Evolutionary conservation across 2,329 filamentous ascomycete species (phyloP).

Genomic region (Leptographium radiaticola): DNA sequence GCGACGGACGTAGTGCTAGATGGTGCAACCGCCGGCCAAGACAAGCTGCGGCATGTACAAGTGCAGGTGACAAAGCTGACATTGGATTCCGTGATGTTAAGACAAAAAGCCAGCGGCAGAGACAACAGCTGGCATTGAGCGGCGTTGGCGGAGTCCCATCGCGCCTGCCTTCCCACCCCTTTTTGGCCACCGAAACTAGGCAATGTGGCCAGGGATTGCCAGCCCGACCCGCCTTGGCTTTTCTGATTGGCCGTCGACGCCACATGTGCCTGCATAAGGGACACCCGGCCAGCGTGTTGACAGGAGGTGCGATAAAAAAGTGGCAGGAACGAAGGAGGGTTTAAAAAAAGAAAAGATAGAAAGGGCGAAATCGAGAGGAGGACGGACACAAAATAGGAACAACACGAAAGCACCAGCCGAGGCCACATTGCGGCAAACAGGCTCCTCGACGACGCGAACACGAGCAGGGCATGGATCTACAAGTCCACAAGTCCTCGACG

Average conservation of each 20-base stretch:
- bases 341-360: background rate
- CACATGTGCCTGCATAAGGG: slow-evolving; percentile 12
- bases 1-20: no score
- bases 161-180: background rate
- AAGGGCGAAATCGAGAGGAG: background rate
- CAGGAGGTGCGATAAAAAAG: background rate
- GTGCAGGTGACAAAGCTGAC: no score
- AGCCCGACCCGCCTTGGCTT: slow-evolving; percentile 3
- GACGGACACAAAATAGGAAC: background rate
- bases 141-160: background rate
- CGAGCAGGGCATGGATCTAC: background rate
- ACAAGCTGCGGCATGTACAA: no score
- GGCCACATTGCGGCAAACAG: background rate
- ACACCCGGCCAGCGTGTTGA: slow-evolving; percentile 1
- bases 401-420: background rate
- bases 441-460: background rate
- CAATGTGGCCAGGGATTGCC: slow-evolving; percentile 4
- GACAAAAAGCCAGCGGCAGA: background rate
- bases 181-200: slow-evolving; percentile 5
- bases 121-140: background rate
- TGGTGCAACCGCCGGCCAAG: no score
- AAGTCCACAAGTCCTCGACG: background rate
- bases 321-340: background rate
- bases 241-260: slow-evolving; percentile 7
- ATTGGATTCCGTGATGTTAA: background rate